Conservation (phyloP, 306 rosid genomes). For the Glycine tomentella region DNA sequence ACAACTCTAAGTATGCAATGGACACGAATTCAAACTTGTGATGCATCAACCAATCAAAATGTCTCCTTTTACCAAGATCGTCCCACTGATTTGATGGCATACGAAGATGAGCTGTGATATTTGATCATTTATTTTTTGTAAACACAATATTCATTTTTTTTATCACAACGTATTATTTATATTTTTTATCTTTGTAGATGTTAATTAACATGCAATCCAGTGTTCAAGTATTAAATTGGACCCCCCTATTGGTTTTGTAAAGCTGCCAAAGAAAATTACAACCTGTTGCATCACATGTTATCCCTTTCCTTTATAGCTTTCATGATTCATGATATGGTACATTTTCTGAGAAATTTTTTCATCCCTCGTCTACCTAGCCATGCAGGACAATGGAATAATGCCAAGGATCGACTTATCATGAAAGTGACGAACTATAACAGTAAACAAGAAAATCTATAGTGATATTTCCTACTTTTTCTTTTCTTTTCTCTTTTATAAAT, state of each 20-base stretch:
- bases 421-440: neutral
- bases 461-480: too few species aligned
- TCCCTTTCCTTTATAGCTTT: constrained; percentile 26
- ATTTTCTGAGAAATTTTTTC: neutral
- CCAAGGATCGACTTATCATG: constrained; percentile 20
- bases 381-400: constrained; percentile 31
- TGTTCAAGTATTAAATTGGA: constrained; percentile 47
- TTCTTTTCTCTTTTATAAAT: too few species aligned
- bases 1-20: constrained; percentile 19
- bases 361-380: constrained; percentile 36
- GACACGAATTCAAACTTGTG: constrained; percentile 13
- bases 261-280: constrained; percentile 43
- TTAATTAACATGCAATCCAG: too few species aligned
- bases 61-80: neutral
- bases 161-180: too few species aligned
- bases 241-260: constrained; percentile 41
- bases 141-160: too few species aligned
- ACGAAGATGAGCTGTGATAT: too few species aligned
- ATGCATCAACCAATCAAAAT: constrained; percentile 1
- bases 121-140: too few species aligned
- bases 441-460: neutral
- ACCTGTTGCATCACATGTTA: constrained; percentile 51
- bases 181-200: too few species aligned
- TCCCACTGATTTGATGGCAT: constrained; percentile 42
- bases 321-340: constrained; percentile 41